Conservation (phyloP, 176 grass and related monocot genomes). For the Aegilops sharonensis region DNA sequence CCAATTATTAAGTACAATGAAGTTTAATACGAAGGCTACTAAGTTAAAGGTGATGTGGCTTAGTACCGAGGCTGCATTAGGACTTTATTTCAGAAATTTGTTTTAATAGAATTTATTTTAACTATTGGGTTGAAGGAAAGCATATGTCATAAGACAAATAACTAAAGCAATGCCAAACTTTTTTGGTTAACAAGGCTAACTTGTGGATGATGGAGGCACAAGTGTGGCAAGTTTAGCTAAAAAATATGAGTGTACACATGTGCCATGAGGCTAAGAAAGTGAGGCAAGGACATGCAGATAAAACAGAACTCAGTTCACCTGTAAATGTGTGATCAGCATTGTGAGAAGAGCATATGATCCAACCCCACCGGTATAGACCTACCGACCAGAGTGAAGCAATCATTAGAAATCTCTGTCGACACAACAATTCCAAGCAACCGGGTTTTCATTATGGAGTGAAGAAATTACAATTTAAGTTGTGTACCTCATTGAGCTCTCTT, state of each 20-base stretch:
- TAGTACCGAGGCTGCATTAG: background rate
- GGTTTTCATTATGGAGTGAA: background rate
- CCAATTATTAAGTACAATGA: background rate
- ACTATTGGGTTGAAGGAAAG: background rate
- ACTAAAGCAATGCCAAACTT: background rate
- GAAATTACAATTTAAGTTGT: background rate
- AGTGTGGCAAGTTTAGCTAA: background rate
- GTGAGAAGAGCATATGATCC: conserved; percentile 98
- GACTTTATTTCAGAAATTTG: background rate
- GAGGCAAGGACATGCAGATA: background rate
- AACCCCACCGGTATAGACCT: conserved; percentile 96
- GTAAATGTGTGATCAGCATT: conserved; percentile 90
- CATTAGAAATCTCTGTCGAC: background rate
- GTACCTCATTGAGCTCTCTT: conserved; percentile 99
- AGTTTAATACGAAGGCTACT: background rate
- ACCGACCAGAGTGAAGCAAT: conserved; percentile 8
- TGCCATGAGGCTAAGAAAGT: background rate
- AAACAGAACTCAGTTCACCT: conserved; percentile 43
- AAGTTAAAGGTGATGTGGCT: background rate
- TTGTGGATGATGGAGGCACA: background rate
- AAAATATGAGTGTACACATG: background rate
- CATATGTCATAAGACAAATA: background rate
- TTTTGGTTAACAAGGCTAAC: background rate
- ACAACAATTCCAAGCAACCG: background rate
- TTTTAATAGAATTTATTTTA: background rate